phyloP scores from a whole-genome alignment of 148 eudicot genomes.

The Fagopyrum homotropicum region DNA sequence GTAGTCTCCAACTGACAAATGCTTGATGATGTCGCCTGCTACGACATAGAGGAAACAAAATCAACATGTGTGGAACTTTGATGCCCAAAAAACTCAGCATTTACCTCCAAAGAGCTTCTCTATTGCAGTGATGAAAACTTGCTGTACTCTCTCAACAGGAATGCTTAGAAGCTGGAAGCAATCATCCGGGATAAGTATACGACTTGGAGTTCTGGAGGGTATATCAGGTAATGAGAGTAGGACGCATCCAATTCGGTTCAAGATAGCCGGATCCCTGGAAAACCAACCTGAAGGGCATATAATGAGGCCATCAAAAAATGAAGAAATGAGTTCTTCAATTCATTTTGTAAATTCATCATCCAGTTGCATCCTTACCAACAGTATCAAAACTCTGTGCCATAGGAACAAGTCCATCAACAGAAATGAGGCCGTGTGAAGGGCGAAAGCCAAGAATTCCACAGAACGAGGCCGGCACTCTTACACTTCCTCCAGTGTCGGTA shows the following conservation, averaged over 20 bases:
- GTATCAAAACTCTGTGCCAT: slow-evolving; percentile 98
- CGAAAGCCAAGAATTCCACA: slow-evolving; percentile 88
- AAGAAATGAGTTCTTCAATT: neutral
- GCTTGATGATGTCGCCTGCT: slow-evolving; percentile 38
- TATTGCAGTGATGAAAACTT: slow-evolving; percentile 39
- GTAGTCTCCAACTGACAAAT: slow-evolving; percentile 51
- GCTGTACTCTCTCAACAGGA: slow-evolving; percentile 42
- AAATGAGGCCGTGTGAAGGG: slow-evolving; percentile 82
- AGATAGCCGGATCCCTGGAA: slow-evolving; percentile 62
- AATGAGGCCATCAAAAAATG: neutral
- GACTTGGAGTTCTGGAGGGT: slow-evolving; percentile 29
- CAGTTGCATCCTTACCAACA: slow-evolving; percentile 45
- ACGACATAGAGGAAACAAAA: neutral
- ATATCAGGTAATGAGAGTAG: slow-evolving; percentile 39
- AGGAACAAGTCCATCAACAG: slow-evolving; percentile 73
- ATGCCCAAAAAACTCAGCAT: neutral
- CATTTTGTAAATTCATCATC: neutral
- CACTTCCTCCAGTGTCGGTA: slow-evolving; percentile 98
- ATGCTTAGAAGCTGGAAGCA: slow-evolving; percentile 71
- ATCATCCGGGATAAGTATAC: slow-evolving; percentile 60
- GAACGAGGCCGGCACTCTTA: slow-evolving; percentile 82
- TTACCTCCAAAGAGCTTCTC: slow-evolving; percentile 70
- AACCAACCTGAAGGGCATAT: slow-evolving; percentile 67
- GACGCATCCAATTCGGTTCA: slow-evolving; percentile 56
- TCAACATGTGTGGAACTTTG: neutral